Percentiles rank a stretch among this genome's conserved stretches.
These are phyloP conservation scores for Podila minutissima DNA, from an alignment of 192 early-diverging fungal species.

Conservation along the genomic window DNA sequence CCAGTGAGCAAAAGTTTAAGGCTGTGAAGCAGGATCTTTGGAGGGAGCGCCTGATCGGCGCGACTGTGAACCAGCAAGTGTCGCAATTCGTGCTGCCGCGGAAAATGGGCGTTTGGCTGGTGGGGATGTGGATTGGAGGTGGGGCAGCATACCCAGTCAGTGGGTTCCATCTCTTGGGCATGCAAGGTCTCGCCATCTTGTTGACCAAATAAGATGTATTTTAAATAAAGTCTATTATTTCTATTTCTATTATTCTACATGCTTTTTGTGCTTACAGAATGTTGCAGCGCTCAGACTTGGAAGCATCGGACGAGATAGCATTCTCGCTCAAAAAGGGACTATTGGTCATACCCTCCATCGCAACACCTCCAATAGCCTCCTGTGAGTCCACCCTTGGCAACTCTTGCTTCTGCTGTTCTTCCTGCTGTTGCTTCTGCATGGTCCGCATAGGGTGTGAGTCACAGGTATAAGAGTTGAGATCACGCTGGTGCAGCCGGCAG, in stretches of 20 bases:
- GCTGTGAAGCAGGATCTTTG: no score
- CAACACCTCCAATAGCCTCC: constrained; percentile 4
- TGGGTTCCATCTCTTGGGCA: not conserved
- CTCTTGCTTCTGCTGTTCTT: not conserved
- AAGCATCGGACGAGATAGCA: not conserved
- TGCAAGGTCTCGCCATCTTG: constrained; percentile 2
- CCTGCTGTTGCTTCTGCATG: constrained; percentile 8
- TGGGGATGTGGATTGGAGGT: not conserved
- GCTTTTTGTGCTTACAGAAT: not conserved
- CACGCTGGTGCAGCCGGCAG: constrained; percentile 29
- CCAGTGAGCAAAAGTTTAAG: no score
- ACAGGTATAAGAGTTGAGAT: constrained; percentile 17
- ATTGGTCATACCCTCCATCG: not conserved
- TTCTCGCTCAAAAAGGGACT: no score
- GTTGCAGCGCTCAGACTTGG: not conserved
- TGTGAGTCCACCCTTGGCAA: constrained; percentile 28
- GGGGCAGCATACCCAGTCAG: not conserved
- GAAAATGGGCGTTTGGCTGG: not conserved
- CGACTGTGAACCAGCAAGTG: not conserved
- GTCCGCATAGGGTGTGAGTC: constrained; percentile 24
- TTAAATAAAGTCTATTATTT: no score
- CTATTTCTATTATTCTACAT: no score
- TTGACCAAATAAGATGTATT: not conserved
- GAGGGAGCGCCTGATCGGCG: not conserved
- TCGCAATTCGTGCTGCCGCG: not conserved